Base-by-base conservation (phyloP, 2,329 filamentous ascomycete genomes). In the Coleophoma eucalyptorum region DNA sequence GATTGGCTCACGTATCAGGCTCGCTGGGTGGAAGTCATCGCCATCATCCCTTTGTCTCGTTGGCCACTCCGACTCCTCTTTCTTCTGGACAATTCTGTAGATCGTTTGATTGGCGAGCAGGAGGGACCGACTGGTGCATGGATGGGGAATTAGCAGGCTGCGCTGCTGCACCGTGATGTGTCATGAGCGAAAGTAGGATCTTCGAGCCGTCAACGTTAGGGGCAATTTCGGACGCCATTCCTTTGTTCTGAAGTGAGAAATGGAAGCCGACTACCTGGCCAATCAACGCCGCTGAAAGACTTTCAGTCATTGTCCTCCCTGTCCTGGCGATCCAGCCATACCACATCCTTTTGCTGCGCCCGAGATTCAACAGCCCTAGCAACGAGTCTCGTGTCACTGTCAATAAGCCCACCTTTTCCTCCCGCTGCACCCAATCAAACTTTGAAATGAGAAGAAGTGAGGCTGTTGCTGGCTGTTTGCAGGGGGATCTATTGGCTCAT, bases 191-290 rank as follows among this genome's bases (percentile, higher is more conserved):
- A 50, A 53, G 53, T 46, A 55, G 53, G 56, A 59, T 60, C 59
- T 46, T 26, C 26, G 26, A 26, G 26, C 26, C 26, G 26, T 26
- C 56, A 55, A 52, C 53, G 48, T 49, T 52, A 50, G 49, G 43
- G 53, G 57, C 61, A 63, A 63, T 63, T 57, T 63, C 61, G 59
- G 61, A 56, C 50, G 38, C 40, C 44, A 43, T 55, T 54, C 57
- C 55, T 55, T 48, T 42, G 18, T 21, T 37, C 33, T 21, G 18
- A 54, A 49, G 16, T n/a, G 16, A 45, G 48, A 54, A 46, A 55
- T 51, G 38, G 54, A 53, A 52, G 51, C 50, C 50, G 44, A 51
- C n/a, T 8, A 16, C 33, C 35, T 37, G 50, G 46, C 56, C 50
- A 58, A 55, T 57, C 55, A 57, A 5, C 5, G 35, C 35, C 35